Base-by-base conservation (phyloP, 2,329 filamentous ascomycete species). In the Emergomyces pasteurianus region DNA sequence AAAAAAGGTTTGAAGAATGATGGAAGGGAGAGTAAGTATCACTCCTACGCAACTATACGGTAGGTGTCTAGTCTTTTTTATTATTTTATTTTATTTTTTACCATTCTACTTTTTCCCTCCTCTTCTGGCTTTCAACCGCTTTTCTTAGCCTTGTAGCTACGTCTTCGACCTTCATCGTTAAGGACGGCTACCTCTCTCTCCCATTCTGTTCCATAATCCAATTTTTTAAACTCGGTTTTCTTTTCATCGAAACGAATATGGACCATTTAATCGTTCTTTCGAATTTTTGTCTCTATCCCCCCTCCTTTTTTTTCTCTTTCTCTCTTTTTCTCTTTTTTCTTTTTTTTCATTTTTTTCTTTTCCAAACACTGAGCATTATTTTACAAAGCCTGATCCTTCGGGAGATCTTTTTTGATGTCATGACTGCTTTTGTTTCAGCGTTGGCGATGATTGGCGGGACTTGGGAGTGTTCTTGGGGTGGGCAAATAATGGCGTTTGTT, bases 41-140 rank as follows among this genome's bases (percentile, higher is more conserved):
- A 86, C 49, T 88, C 90, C 72, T 94, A 89, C 88, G 88, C 88
- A 58, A 86, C 92, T 59, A 96, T 96, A 69, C 86, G 90, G 62
- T 82, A 66, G 40, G 16, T 18, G 7, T 28, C 9, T 21, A 28
- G 42, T 46, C n/a, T 26, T 8, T 18, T n/a, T 36, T 8, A 18
- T n/a, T 36, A 21, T 3, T 12, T 36, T n/a, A 1, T 28, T 6
- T 50, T 50, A 4, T 14, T 38, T 38, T 9, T 9, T 9, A 9
- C 8, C 34, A 16, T 3, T 31, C 3, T 31, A 31, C 7, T 31
- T 31, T 7, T 7, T 31, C 31, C 31, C 31, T 31, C 7, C 14
- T 38, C 21, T 14, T 18, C 34, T 2, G 12, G 36, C 3, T 9
- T 42, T 7, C 38, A 28, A 49, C 46, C 23, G 5, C 6, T 43